Conservation (phyloP, 371 early-diverging fungal species). For the Mucor irregularis region DNA sequence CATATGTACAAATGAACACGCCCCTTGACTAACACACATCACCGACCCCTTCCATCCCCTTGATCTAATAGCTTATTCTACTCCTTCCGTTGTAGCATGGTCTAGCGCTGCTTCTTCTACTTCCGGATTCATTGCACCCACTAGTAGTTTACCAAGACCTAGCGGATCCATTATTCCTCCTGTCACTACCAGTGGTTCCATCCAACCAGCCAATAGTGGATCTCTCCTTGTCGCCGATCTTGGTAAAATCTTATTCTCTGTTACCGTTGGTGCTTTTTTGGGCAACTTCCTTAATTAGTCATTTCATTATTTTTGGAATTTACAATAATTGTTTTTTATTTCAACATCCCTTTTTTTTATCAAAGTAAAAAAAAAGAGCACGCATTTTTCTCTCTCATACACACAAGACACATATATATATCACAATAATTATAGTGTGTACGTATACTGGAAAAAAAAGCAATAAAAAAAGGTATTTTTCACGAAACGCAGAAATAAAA, state of each 20-base stretch:
- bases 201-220: too few relatives aligned
- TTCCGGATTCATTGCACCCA: background rate
- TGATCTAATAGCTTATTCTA: background rate
- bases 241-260: slow-evolving; percentile 7
- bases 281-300: slow-evolving; percentile 4
- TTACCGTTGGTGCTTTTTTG: slow-evolving; percentile 9
- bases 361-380: too few relatives aligned
- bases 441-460: too few relatives aligned
- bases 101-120: slow-evolving; percentile 15
- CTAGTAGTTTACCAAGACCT: slow-evolving; percentile 7
- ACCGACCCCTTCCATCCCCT: background rate
- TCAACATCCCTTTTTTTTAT: too few relatives aligned
- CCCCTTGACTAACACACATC: too few relatives aligned
- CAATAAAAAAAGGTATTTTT: background rate
- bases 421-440: too few relatives aligned
- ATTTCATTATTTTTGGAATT: background rate
- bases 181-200: slow-evolving; percentile 1
- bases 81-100: slow-evolving; percentile 11
- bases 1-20: background rate
- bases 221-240: background rate
- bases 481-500: too few relatives aligned
- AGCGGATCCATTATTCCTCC: slow-evolving; percentile 15
- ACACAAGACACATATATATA: background rate
- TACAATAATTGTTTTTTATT: too few relatives aligned
- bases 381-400: background rate